Evolutionary conservation across 495 filamentous ascomycete genomes (phyloP).

Genomic region (Penicillium flavigenum): DNA sequence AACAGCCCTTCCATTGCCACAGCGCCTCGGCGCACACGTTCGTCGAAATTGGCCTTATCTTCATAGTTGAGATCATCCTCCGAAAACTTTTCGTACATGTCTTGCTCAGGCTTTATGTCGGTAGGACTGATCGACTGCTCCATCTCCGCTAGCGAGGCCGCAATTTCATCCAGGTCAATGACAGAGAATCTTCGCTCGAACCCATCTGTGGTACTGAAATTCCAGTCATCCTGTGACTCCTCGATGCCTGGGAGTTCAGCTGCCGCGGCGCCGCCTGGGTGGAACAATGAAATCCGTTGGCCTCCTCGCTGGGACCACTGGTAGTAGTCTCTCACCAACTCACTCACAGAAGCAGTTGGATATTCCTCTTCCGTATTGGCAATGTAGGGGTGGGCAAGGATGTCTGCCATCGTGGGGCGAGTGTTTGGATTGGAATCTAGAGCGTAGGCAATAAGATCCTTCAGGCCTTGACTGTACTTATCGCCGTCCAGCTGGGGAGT

Average conservation of each 20-base stretch:
- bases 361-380: conserved; percentile 61
- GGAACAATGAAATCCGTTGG: conserved; percentile 78
- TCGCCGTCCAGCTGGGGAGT: conserved; percentile 70
- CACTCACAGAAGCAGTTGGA: conserved; percentile 64
- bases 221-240: conserved; percentile 70
- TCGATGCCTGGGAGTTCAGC: conserved; percentile 49
- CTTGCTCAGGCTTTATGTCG: conserved; percentile 23
- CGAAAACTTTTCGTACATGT: conserved; percentile 26
- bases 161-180: conserved; percentile 48
- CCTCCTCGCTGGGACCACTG: conserved; percentile 85
- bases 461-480: conserved; percentile 68
- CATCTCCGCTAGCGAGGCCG: conserved; percentile 42
- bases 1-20: conserved; percentile 51
- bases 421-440: conserved; percentile 71
- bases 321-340: conserved; percentile 79
- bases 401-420: conserved; percentile 63
- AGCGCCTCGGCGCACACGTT: conserved; percentile 49
- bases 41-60: conserved; percentile 47
- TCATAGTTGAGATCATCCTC: conserved; percentile 36
- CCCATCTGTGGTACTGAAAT: conserved; percentile 83
- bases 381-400: conserved; percentile 50
- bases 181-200: conserved; percentile 65
- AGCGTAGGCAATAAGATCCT: conserved; percentile 75
- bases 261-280: conserved; percentile 69
- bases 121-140: conserved; percentile 35